Conservation (phyloP, 768 basidiomycete genomes). For the Heimioporus sp. region DNA sequence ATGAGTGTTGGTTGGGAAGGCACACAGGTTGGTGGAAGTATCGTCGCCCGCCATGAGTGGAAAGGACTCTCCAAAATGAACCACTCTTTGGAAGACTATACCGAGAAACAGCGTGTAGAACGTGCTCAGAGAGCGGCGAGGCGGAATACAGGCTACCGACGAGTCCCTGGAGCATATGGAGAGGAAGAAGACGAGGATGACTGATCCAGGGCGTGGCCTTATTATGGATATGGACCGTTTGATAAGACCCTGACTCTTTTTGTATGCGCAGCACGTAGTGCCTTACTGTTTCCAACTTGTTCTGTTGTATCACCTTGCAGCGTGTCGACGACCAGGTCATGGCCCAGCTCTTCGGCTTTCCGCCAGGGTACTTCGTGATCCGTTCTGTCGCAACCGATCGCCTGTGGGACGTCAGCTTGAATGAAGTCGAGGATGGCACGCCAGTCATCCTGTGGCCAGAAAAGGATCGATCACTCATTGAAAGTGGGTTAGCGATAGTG, state of each 20-base stretch:
- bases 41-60: constrained; percentile 94
- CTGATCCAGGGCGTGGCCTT: background rate
- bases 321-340: background rate
- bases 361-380: constrained; percentile 41
- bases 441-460: constrained; percentile 65
- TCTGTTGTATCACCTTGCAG: background rate
- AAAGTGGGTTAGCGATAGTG: constrained; percentile 46
- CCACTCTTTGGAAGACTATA: constrained; percentile 69
- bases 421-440: constrained; percentile 36
- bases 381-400: constrained; percentile 35
- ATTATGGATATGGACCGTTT: background rate
- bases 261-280: background rate
- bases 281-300: too few relatives aligned
- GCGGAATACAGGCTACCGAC: constrained; percentile 9
- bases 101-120: constrained; percentile 51
- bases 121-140: constrained; percentile 18
- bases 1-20: constrained; percentile 92
- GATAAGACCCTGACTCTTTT: background rate
- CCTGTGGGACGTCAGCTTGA: constrained; percentile 34
- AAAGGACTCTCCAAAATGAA: constrained; percentile 81
- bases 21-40: constrained; percentile 54
- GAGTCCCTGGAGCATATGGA: constrained; percentile 29
- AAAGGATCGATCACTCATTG: constrained; percentile 75
- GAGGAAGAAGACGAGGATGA: constrained; percentile 20
- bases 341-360: constrained; percentile 32